phyloP scores from a whole-genome alignment of 2,329 filamentous ascomycete species.

The Monilinia polystroma region DNA sequence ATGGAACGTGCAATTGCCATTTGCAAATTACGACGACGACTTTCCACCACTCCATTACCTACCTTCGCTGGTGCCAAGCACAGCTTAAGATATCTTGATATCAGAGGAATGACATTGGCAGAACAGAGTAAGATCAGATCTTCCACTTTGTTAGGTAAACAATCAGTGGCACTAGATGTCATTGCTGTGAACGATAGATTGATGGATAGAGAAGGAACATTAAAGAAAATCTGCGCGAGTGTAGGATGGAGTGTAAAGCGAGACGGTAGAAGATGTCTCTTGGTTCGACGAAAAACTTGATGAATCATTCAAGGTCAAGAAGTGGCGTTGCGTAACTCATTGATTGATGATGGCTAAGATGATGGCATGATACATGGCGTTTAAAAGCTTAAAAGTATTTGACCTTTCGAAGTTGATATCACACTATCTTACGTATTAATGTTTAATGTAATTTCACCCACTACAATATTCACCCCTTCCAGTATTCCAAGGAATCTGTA shows the following conservation, averaged over 20 bases:
- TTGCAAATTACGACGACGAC: constrained; percentile 27
- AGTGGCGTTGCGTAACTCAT: not conserved
- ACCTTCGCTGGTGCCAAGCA: not conserved
- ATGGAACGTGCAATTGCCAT: constrained; percentile 30
- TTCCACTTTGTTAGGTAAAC: constrained; percentile 26
- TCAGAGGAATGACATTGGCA: constrained; percentile 23
- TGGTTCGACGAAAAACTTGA: constrained; percentile 16
- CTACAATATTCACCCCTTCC: not conserved
- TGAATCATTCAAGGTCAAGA: not conserved
- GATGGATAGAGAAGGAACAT: constrained; percentile 20
- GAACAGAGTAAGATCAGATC: constrained; percentile 27
- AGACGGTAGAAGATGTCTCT: constrained; percentile 19
- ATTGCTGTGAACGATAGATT: constrained; percentile 26
- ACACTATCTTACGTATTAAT: constrained; percentile 2
- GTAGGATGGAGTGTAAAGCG: constrained; percentile 24
- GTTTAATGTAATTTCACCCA: not conserved
- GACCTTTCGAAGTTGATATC: not conserved
- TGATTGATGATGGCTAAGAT: not conserved
- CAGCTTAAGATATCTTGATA: constrained; percentile 24
- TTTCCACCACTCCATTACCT: constrained; percentile 20
- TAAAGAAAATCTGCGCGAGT: constrained; percentile 18
- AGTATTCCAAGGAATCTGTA: not conserved
- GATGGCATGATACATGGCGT: not conserved
- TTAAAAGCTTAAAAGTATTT: constrained; percentile 15
- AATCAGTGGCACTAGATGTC: constrained; percentile 25